Percentiles rank a stretch among this genome's conserved stretches.
phyloP scores from a whole-genome alignment of 2,329 filamentous ascomycete species.

The Cercospora canescens region DNA sequence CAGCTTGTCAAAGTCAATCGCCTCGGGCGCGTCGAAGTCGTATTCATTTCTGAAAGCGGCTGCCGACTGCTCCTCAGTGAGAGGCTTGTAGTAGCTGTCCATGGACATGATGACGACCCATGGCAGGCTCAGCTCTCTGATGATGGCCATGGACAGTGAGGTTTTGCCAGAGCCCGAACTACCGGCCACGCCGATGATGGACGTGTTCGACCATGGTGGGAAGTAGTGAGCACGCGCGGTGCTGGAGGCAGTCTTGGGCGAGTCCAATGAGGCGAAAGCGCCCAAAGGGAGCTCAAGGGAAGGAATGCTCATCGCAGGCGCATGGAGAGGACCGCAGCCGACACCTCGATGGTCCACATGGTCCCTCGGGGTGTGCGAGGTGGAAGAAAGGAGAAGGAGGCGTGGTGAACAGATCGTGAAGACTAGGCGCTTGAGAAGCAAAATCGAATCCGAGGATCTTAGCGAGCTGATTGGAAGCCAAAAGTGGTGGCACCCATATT shows the following conservation, averaged over 20 bases:
- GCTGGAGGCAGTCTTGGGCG: constrained; percentile 8
- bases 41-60: constrained; percentile 87
- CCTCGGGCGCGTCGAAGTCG: constrained; percentile 92
- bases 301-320: constrained; percentile 32
- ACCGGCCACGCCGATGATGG: constrained; percentile 94
- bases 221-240: constrained; percentile 68
- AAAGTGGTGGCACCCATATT: not conserved
- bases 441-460: constrained; percentile 5
- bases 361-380: constrained; percentile 8
- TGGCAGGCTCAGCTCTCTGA: constrained; percentile 83
- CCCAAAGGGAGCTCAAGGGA: constrained; percentile 29
- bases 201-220: constrained; percentile 93
- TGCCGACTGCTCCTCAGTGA: constrained; percentile 75
- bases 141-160: constrained; percentile 87
- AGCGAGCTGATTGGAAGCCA: not conserved
- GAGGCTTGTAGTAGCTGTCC: constrained; percentile 96
- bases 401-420: constrained; percentile 8
- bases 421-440: constrained; percentile 3
- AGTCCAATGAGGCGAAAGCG: constrained; percentile 23
- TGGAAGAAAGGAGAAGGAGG: constrained; percentile 7
- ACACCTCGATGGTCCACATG: constrained; percentile 32
- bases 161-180: constrained; percentile 96
- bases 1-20: constrained; percentile 90
- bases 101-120: constrained; percentile 99
- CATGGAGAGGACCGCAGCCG: constrained; percentile 31